Evolutionary conservation across 345 rosid species (phyloP), one percentile per base, ranked within the genome.

Genomic region (Noccaea bulbosa): DNA sequence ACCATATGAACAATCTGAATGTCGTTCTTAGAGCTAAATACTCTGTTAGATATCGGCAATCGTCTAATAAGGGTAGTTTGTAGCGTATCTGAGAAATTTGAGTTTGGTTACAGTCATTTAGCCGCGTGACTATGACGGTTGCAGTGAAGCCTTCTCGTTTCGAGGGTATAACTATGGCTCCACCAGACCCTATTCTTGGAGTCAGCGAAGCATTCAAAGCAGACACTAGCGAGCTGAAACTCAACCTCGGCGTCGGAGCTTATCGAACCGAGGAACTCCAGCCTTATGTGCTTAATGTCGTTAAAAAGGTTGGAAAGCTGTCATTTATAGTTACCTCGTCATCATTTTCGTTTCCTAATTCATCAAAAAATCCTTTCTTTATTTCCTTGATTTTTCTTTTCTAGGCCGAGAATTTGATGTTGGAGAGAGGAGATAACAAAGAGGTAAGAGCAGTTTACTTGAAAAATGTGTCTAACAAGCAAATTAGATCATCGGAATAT

Each of bases 211-310:
- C 99, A 49, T 94, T 94, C 78, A 89, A 65, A 79, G 95, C 97
- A 9, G 96, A 91, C 72, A 87, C 74, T 2, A 64, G 85, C 72
- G 91, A 80, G n/a, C 80, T 64, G 79, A 94, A 94, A 78, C 99
- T 94, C 78, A 94, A 91, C 76, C 99, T 94, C 82, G 99, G 99
- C 44, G 99, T 91, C 8, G 99, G 99, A 35, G 99, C 99, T 37
- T 94, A 91, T 67, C 81, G 97, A 34, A 94, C 96, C 7, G 97
- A 94, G 81, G 95, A 91, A 77, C 81, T 94, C 55, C 89, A 91
- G 78, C 95, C 99, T 67, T 94, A 94, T 49, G 99, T 94, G 47
- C 97, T 91, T 57, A 67, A 89, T 77, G 99, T 94, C 69, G 99
- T 94, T 78, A 84, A 91, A 79, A 94, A 94, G 93, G 99, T 94